Base-by-base conservation (phyloP, 2,329 filamentous ascomycete species). In the Davidsoniella virescens region DNA sequence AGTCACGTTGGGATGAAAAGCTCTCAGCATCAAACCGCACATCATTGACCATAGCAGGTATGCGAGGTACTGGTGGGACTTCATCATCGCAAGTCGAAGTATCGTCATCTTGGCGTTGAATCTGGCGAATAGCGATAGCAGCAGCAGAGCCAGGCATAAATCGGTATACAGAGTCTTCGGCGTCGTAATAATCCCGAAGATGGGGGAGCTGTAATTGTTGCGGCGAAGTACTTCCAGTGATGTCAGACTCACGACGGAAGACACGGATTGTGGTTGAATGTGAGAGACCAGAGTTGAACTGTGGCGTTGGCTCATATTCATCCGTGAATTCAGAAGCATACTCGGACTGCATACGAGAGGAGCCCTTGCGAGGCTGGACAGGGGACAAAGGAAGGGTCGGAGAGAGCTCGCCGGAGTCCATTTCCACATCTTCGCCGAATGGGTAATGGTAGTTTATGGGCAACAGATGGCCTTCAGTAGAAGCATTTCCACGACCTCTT, bases 201-300 rank as follows among this genome's bases (percentile, higher is more conserved):
- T 52, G 44, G 16, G 39, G 36, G 7, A 50, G 18, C 7, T 44
- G 39, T 18, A 36, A 39, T 10, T 29, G 47, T 23, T 47, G 44
- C 29, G 47, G 29, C 7, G 42, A 16, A 33, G 46, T 40, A 26
- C 37, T 54, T 6, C 45, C 45, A 17, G 44, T 49, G 38, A 51
- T 51, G 45, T 67, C 66, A 44, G 63, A 63, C 48, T 69, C 67
- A 44, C 67, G 68, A 7, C 70, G 67, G 29, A 75, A 58, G 40
- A 75, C 70, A 4, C 69, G 48, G n/a, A 50, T 47, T 18, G 47
- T 53, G 1, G 51, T 53, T 4, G 51, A 53, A 12, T 50, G 51
- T 16, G 51, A 20, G 10, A 53, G 29, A 26, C 39, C 33, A 9
- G 47, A 47, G n/a, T 23, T 12, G 10, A 41, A 38, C 10, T 29